Evolutionary conservation across 139 green algal species (phyloP), one percentile per base, ranked within the genome.

Genomic region (Limnomonas spitsbergensis): DNA sequence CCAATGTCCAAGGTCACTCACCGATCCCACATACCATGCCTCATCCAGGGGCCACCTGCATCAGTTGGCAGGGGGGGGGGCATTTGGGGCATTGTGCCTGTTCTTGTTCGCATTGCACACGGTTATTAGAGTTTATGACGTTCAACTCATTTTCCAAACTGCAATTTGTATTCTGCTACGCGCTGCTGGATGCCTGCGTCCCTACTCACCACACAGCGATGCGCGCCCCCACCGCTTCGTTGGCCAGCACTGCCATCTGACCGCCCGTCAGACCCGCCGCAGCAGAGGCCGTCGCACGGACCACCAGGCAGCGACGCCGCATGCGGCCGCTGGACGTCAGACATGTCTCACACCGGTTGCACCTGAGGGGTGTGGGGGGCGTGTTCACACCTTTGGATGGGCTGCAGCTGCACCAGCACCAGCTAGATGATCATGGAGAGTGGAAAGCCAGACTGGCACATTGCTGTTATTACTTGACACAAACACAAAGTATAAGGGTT

Each of bases 221-320:
- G 14, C 81, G 78, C 1, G 88, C 92, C 9, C 92, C 92, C 2
- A 95, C 72, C 2, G 90, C 86, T n/a, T 71, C 73, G n/a, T 86
- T 73, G 0, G 85, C 85, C 67, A 91, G 81, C 34, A 94, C 78
- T 26, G 90, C 87, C 27, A 96, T 27, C 84, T 93, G 88, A 1
- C 68, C 84, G 29, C 84, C 86, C 14, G 72, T 81, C 54, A 85
- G 79, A 38, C 77, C 77, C 31, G 84, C 84, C n/a, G 88, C 88
- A 4, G 91, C 91, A 2, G 90, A 90, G 4, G 91, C 90, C 7
- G 82, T 86, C 38, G 89, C 90, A 47, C 91, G 86, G 69, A 92
- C 85, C 39, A 86, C 77, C 77, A 95, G 84, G 83, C 91, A 96
- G 40, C 92, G 82, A 3, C 88, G 78, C 68, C 79, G 73, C 42